Percentiles rank a stretch among this genome's conserved stretches.
These are phyloP conservation scores for Hericium coralloides DNA, from an alignment of 768 basidiomycete genomes.

Conservation along the genomic window DNA sequence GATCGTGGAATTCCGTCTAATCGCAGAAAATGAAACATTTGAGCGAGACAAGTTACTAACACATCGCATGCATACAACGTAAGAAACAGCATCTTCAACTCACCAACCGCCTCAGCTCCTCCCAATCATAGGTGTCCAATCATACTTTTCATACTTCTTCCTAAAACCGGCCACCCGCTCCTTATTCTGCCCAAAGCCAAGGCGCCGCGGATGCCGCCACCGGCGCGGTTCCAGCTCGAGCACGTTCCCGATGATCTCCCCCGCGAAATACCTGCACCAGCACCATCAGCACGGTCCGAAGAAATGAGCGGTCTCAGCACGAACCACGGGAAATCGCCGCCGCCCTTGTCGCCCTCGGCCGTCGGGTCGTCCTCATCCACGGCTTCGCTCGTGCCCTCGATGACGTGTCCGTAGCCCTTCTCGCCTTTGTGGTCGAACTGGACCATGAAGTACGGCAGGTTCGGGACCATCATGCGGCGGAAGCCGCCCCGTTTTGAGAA, in stretches of 20 bases:
- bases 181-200: constrained; percentile 64
- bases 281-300: not conserved
- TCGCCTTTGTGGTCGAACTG: constrained; percentile 98
- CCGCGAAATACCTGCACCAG: constrained; percentile 74
- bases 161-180: constrained; percentile 64
- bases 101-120: constrained; percentile 6
- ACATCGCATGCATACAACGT: no score
- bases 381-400: constrained; percentile 77
- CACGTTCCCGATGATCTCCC: constrained; percentile 89
- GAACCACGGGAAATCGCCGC: constrained; percentile 84
- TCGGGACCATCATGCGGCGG: constrained; percentile 90
- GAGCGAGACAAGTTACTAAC: no score
- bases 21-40: no score
- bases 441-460: constrained; percentile 97
- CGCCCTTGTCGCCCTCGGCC: constrained; percentile 84
- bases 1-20: no score
- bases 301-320: constrained; percentile 16
- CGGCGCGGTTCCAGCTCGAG: constrained; percentile 78
- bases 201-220: constrained; percentile 74
- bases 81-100: no score
- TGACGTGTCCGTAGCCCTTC: constrained; percentile 96
- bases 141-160: constrained; percentile 66
- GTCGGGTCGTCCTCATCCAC: constrained; percentile 50
- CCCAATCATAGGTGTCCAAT: constrained; percentile 75
- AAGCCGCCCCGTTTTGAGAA: constrained; percentile 90